Conservation (phyloP, 106 monocot genomes). For the Platanthera zijinensis region DNA sequence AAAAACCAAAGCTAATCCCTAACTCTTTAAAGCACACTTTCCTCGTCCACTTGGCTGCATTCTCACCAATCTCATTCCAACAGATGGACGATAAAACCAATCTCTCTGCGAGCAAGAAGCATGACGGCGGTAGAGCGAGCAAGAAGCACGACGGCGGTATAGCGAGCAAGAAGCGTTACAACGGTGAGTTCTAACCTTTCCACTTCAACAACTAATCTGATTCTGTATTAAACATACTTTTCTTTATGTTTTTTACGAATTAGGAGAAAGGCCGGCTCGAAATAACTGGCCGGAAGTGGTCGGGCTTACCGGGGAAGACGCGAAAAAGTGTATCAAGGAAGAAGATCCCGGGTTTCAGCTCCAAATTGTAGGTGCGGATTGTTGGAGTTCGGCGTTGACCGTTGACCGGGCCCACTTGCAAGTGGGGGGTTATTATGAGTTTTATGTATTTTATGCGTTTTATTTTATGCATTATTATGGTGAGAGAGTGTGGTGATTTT, state of each 20-base stretch:
- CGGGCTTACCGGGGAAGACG: constrained; percentile 14
- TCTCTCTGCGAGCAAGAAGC: background rate
- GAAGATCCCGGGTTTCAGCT: constrained; percentile 1
- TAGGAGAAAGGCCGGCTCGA: background rate
- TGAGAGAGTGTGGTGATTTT: too few species aligned
- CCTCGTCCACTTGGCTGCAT: too few species aligned
- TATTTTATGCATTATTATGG: too few species aligned
- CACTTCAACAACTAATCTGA: background rate
- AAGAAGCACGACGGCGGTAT: too few species aligned
- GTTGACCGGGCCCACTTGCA: too few species aligned
- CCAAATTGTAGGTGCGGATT: constrained; percentile 11
- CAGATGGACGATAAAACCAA: background rate
- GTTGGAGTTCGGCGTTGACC: too few species aligned
- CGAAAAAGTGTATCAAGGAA: constrained; percentile 15
- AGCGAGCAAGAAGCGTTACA: background rate
- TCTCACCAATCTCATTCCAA: too few species aligned
- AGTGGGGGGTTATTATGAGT: too few species aligned
- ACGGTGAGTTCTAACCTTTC: background rate
- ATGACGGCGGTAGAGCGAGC: background rate
- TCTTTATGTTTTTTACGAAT: too few species aligned
- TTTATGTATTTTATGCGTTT: too few species aligned
- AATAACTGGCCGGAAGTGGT: constrained; percentile 21
- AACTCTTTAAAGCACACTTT: too few species aligned
- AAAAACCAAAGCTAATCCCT: too few species aligned
- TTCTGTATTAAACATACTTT: background rate